Percentiles rank a stretch among this genome's conserved stretches.
These are phyloP conservation scores for Coemansia sp. DNA, from an alignment of 192 early-diverging fungal species.

Conservation along the genomic window DNA sequence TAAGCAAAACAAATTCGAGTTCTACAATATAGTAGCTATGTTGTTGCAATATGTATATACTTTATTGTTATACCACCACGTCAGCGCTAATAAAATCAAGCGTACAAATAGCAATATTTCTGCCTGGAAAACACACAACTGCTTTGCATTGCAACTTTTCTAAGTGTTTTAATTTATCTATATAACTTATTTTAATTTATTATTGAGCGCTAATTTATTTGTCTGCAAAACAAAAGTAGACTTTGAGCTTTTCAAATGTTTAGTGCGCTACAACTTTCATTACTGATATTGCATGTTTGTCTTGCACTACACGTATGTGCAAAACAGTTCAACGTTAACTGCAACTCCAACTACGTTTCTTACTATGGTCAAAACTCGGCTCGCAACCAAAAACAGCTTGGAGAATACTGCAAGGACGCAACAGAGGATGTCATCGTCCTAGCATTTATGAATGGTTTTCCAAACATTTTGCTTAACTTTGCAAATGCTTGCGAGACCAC, in stretches of 20 bases:
- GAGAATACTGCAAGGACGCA: constrained; percentile 63
- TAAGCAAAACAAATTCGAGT: neutral
- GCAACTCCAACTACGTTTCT: constrained; percentile 49
- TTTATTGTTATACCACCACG: neutral
- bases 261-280: neutral
- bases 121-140: neutral
- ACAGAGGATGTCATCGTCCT: constrained; percentile 63
- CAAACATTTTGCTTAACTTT: constrained; percentile 60
- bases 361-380: constrained; percentile 57
- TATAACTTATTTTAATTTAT: constrained; percentile 7
- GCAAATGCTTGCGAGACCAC: constrained; percentile 61
- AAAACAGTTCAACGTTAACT: constrained; percentile 34
- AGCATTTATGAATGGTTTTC: constrained; percentile 64
- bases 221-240: neutral
- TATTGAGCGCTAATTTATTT: neutral
- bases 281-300: neutral
- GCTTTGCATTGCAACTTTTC: neutral
- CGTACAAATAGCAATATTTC: neutral
- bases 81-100: neutral
- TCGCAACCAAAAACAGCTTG: constrained; percentile 41
- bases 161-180: neutral
- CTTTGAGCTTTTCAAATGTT: neutral
- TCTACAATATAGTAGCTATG: neutral
- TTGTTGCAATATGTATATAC: neutral
- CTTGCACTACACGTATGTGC: constrained; percentile 1